Percentiles rank a stretch among this genome's conserved stretches.
These are phyloP conservation scores for Croton setiger DNA, from an alignment of 441 rosid genomes.

Conservation along the genomic window DNA sequence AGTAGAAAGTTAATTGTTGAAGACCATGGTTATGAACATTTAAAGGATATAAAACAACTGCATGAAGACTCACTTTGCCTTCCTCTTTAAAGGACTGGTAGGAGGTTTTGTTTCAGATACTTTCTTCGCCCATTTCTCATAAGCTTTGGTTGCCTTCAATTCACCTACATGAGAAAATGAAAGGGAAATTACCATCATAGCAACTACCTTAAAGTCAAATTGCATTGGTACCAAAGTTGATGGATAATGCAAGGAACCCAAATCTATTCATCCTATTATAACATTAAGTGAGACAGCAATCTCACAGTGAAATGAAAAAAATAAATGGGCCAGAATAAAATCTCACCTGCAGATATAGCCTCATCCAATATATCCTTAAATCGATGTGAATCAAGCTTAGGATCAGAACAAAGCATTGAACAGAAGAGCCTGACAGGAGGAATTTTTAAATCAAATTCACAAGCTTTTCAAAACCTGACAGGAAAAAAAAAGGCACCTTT, in stretches of 20 bases:
- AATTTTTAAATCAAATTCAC: constrained; percentile 13
- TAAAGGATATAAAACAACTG: not conserved
- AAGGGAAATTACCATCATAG: not conserved
- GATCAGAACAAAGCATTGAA: constrained; percentile 89
- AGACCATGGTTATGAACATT: not conserved
- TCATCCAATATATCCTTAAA: constrained; percentile 73
- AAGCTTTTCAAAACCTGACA: not conserved
- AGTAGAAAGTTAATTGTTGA: not conserved
- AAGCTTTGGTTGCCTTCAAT: constrained; percentile 64
- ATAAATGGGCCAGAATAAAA: not conserved
- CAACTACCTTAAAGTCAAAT: not conserved
- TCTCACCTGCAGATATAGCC: constrained; percentile 64
- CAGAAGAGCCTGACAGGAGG: constrained; percentile 63
- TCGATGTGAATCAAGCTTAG: constrained; percentile 91
- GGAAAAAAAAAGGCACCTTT: constrained; percentile 1
- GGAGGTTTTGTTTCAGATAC: constrained; percentile 74
- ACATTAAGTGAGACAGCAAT: not conserved
- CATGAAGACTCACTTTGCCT: constrained; percentile 48
- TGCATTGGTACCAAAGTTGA: not conserved
- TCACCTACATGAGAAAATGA: constrained; percentile 45
- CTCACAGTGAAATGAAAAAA: not conserved
- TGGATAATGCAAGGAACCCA: not conserved
- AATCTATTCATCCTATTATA: not conserved
- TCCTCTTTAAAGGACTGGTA: constrained; percentile 49
- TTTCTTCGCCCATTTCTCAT: constrained; percentile 73